Evolutionary conservation across 2,329 filamentous ascomycete species (phyloP).

Genomic region (Drechslerella stenobrocha): DNA sequence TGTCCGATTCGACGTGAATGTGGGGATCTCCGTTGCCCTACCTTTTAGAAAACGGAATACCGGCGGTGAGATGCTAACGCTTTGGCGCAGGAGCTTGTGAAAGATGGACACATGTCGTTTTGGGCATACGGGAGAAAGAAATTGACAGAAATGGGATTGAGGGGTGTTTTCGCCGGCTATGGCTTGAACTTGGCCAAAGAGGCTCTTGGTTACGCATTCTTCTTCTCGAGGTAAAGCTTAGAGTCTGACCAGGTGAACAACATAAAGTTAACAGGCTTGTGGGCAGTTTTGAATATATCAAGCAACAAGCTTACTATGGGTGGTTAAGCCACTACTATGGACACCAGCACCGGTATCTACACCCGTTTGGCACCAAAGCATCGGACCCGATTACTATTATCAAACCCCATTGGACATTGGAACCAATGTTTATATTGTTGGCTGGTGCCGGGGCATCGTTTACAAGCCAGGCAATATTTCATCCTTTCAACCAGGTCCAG

Average conservation of each 20-base stretch:
- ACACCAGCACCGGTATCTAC: conserved; percentile 58
- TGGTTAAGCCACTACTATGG: conserved; percentile 74
- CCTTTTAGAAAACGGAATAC: not conserved
- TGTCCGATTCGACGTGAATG: conserved; percentile 67
- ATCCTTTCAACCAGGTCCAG: conserved; percentile 72
- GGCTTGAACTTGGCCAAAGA: conserved; percentile 64
- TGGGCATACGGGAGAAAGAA: conserved; percentile 71
- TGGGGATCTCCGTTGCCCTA: conserved; percentile 57
- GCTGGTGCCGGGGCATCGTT: conserved; percentile 71
- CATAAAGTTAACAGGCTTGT: not conserved
- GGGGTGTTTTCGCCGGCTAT: conserved; percentile 75
- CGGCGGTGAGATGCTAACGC: not conserved
- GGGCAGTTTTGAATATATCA: conserved; percentile 69
- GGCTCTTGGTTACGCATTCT: conserved; percentile 52
- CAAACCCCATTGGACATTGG: conserved; percentile 73
- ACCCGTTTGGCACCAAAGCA: conserved; percentile 32
- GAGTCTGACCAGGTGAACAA: not conserved
- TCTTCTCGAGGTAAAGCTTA: conserved; percentile 61
- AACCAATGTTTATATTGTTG: conserved; percentile 70
- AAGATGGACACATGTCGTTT: conserved; percentile 65
- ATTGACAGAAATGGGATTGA: conserved; percentile 70
- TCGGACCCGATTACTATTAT: conserved; percentile 59
- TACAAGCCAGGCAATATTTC: conserved; percentile 69
- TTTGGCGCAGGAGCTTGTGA: conserved; percentile 24
- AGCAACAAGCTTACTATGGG: conserved; percentile 71